Evolutionary conservation across 768 basidiomycete species (phyloP), one percentile per base, ranked within the genome.

Genomic region (Boletus reticuloceps): DNA sequence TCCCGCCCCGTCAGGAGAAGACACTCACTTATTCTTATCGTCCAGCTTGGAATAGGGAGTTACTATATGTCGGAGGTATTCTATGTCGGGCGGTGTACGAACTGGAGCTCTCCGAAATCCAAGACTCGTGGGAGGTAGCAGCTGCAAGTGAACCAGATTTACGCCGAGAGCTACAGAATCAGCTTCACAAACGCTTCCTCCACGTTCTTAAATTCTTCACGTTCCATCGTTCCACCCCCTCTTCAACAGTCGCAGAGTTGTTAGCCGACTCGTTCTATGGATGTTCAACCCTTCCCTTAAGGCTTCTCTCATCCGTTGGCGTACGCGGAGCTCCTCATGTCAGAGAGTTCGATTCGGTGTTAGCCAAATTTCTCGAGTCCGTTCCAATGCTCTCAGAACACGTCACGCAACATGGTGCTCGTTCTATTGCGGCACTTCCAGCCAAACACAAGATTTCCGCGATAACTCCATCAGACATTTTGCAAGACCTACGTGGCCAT

Each of bases 41-140:
- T 16, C 9, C 31, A 89, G 88, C 85, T 7, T 95, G 93, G 94
- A 98, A 98, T 64, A 83, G 79, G n/a, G 95, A 97, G 64, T 77
- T 97, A 5, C 76, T 98, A 5, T 86, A 82, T 62, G 78, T 93
- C 16, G 92, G 91, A 7, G 95, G 94, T 3, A 83, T 89, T 55
- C 77, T 97, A 20, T 78, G 86, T 51, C 86, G 94, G 13, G 73
- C 82, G 10, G 88, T 91, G 1, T 98, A 96, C 61, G 93, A 97
- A 62, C 71, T 84, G 29, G 93, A 97, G 71, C 73, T 97, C 57
- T 74, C 70, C 4, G 74, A 75, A 32, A 75, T 94, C 54, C 75
- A 77, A 47, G 64, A 14, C 1, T 32, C 13, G 9, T 58, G 59
- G 57, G n/a, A 52, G n/a, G 36, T 46, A 31, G 38, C 47, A 29